Percentiles rank a stretch among this genome's conserved stretches.
Conservation (phyloP, 2,329 filamentous ascomycete genomes). For the Arthrobotrys conoides region DNA sequence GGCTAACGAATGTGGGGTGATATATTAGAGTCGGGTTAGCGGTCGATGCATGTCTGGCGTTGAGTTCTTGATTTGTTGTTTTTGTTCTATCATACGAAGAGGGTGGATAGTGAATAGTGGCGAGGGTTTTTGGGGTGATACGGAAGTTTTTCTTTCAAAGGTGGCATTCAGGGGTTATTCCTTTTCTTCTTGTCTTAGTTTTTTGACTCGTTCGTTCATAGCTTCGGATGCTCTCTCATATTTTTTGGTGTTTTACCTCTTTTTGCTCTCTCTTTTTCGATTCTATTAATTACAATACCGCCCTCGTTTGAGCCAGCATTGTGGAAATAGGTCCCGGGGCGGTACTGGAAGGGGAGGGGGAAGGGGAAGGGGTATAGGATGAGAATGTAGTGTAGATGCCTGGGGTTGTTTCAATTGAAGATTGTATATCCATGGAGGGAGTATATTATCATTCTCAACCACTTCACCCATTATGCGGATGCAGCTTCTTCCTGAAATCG, state of each 20-base stretch:
- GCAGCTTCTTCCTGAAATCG: too few relatives aligned
- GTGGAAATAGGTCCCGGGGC: neutral
- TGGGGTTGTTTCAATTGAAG: neutral
- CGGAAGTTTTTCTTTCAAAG: neutral
- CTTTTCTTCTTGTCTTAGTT: conserved; percentile 7
- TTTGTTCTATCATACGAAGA: neutral
- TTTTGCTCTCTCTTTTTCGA: neutral
- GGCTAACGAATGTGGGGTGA: conserved; percentile 49
- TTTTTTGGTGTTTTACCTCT: neutral
- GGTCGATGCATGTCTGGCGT: conserved; percentile 86
- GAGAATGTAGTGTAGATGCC: conserved; percentile 12
- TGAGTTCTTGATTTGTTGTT: conserved; percentile 68
- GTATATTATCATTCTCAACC: neutral
- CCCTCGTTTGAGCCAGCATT: neutral
- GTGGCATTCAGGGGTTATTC: neutral
- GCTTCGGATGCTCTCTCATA: neutral
- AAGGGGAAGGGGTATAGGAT: neutral
- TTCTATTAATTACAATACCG: conserved; percentile 4
- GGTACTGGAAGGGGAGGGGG: neutral
- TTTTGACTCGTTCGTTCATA: conserved; percentile 1
- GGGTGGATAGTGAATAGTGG: neutral
- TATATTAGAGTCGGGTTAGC: conserved; percentile 79
- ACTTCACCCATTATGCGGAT: neutral
- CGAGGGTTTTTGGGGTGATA: neutral
- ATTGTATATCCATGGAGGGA: neutral